Conservation (phyloP, 306 rosid genomes). For the Senna siamea region DNA sequence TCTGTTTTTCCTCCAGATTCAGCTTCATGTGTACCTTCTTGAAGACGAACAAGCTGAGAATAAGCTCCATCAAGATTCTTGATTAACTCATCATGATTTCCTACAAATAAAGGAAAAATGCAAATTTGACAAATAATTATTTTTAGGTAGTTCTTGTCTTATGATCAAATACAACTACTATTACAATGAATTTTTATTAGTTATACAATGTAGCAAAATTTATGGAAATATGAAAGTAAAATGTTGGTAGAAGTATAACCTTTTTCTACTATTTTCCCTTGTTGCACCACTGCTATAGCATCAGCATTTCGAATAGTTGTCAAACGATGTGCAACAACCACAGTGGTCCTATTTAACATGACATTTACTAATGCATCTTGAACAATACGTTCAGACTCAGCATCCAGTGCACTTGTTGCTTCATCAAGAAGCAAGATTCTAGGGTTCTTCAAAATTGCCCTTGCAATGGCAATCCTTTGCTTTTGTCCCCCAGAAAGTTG, state of each 20-base stretch:
- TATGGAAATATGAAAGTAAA: too few relatives aligned
- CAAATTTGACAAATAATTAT: background rate
- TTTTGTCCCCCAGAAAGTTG: slow-evolving; percentile 96
- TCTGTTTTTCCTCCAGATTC: slow-evolving; percentile 32
- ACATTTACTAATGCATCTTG: slow-evolving; percentile 78
- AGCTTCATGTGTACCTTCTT: slow-evolving; percentile 54
- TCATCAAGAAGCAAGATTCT: slow-evolving; percentile 89
- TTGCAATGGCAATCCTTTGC: slow-evolving; percentile 95
- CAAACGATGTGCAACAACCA: slow-evolving; percentile 92
- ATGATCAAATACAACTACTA: too few relatives aligned
- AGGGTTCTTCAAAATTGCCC: slow-evolving; percentile 92
- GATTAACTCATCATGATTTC: slow-evolving; percentile 71
- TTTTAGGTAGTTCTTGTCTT: too few relatives aligned
- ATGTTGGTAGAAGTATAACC: slow-evolving; percentile 44
- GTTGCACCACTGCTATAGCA: slow-evolving; percentile 79
- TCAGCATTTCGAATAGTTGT: slow-evolving; percentile 84
- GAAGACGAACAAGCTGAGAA: slow-evolving; percentile 78
- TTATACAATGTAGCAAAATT: too few relatives aligned
- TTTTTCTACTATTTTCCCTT: slow-evolving; percentile 79
- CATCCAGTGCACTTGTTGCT: slow-evolving; percentile 91
- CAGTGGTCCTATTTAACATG: slow-evolving; percentile 74
- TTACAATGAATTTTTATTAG: too few relatives aligned
- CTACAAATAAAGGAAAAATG: slow-evolving; percentile 44
- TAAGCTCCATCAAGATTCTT: slow-evolving; percentile 71
- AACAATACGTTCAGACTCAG: slow-evolving; percentile 90